Evolutionary conservation across 2,329 filamentous ascomycete species (phyloP), one percentile per base, ranked within the genome.

Genomic region (Dryadomyces sulphureus): DNA sequence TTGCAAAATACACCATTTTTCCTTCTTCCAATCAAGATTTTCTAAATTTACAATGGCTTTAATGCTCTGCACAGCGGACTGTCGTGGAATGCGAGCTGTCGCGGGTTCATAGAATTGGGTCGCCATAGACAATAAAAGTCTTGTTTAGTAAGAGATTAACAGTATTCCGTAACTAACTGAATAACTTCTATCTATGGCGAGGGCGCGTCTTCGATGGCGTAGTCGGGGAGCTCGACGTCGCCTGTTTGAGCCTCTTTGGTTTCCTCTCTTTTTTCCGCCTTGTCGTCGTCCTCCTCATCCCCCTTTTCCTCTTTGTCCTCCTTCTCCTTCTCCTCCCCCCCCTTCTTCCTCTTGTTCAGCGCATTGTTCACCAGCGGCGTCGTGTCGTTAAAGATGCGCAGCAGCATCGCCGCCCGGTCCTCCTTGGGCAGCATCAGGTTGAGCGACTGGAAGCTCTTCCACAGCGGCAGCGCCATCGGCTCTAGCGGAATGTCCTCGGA

Each of bases 401-500:
- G 70, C 54, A 96, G 67, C 86, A 96, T 93, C 1, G 92, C 92
- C 21, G 79, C 81, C 16, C 92, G 78, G 54, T 98, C 92, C 62
- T 98, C 92, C 68, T 98, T 98, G 43, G 92, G 90, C 58, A 98
- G 71, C 92, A 98, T 98, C 45, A 98, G 75, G 62, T 98, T 98
- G 49, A 96, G 72, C 19, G 84, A 90, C 55, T 89, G 81, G 50
- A 94, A 75, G 60, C 88, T 93, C 65, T 93, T 83, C 92, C 92
- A 98, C 24, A 98, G 68, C 4, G 92, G 92, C 17, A 98, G 72
- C 1, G 90, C 84, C 77, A 95, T 87, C 22, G 77, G 71, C 67
- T 96, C 90, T 21, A 65, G 62, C 4, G 52, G 45, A 27, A 46
- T 43, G 43, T 46, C 47, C 41, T 38, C 47, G 12, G 32, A 34